Conservation (phyloP, 2,329 filamentous ascomycete species). For the Aspergillus sp. region DNA sequence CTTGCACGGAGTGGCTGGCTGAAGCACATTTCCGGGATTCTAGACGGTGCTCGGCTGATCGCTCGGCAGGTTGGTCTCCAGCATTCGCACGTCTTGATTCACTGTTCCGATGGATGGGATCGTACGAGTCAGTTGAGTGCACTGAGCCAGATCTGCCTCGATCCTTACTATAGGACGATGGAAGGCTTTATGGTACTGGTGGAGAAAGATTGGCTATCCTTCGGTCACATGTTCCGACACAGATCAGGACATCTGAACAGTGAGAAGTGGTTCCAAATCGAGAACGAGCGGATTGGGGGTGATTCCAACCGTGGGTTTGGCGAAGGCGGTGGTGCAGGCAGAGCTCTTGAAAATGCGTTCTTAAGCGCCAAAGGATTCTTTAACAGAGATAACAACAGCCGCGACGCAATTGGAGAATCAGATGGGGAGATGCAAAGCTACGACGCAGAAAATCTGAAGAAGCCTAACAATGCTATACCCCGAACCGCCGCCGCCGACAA, state of each 20-base stretch:
- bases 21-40: slow-evolving; percentile 79
- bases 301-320: slow-evolving; percentile 43
- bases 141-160: slow-evolving; percentile 86
- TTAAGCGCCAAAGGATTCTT: slow-evolving; percentile 87
- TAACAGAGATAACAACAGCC: slow-evolving; percentile 72
- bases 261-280: slow-evolving; percentile 90
- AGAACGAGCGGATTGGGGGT: slow-evolving; percentile 74
- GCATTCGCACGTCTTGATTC: slow-evolving; percentile 92
- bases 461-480: slow-evolving; percentile 30
- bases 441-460: slow-evolving; percentile 50
- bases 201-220: slow-evolving; percentile 97
- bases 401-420: slow-evolving; percentile 64
- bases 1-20: slow-evolving; percentile 87
- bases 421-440: slow-evolving; percentile 55
- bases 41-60: slow-evolving; percentile 83
- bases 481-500: slow-evolving; percentile 52
- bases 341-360: slow-evolving; percentile 82
- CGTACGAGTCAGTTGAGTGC: slow-evolving; percentile 93
- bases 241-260: slow-evolving; percentile 84
- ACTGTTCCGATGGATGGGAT: slow-evolving; percentile 99
- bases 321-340: slow-evolving; percentile 54
- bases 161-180: slow-evolving; percentile 91
- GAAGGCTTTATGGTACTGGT: slow-evolving; percentile 92
- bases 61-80: slow-evolving; percentile 85
- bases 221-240: slow-evolving; percentile 95